Evolutionary conservation across 2,329 filamentous ascomycete genomes (phyloP).

Genomic region (Colletotrichum sojae): DNA sequence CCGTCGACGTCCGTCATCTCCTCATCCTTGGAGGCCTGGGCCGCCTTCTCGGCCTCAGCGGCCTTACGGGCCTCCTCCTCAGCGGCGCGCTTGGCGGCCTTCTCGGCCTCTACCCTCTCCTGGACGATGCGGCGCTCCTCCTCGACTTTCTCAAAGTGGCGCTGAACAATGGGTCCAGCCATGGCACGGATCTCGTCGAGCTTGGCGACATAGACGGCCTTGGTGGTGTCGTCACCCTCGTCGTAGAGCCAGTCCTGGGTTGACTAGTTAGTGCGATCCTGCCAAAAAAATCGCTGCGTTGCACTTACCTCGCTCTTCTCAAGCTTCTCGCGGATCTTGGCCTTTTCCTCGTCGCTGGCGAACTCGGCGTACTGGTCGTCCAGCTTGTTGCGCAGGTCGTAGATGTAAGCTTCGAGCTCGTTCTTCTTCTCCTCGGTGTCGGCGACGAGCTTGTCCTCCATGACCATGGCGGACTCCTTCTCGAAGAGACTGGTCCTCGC

Average conservation of each 20-base stretch:
- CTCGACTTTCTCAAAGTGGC: slow-evolving; percentile 95
- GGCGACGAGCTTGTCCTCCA: slow-evolving; percentile 98
- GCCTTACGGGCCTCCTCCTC: slow-evolving; percentile 70
- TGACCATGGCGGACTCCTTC: slow-evolving; percentile 91
- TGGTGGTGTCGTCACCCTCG: slow-evolving; percentile 93
- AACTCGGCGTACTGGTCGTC: slow-evolving; percentile 93
- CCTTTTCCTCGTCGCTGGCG: slow-evolving; percentile 92
- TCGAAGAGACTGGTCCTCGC: slow-evolving; percentile 79
- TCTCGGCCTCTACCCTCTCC: slow-evolving; percentile 83
- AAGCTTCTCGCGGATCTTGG: slow-evolving; percentile 86
- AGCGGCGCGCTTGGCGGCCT: slow-evolving; percentile 79
- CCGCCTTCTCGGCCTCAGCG: slow-evolving; percentile 65
- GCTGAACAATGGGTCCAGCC: slow-evolving; percentile 91
- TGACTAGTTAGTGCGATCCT: slow-evolving; percentile 44
- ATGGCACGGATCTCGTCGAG: slow-evolving; percentile 94
- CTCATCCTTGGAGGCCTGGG: slow-evolving; percentile 67
- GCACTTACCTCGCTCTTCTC: slow-evolving; percentile 85
- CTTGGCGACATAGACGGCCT: slow-evolving; percentile 94
- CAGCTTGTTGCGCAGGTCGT: slow-evolving; percentile 95
- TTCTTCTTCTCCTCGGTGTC: slow-evolving; percentile 99
- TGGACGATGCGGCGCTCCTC: slow-evolving; percentile 84
- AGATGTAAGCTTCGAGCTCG: slow-evolving; percentile 97
- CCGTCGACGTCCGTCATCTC: slow-evolving; percentile 76
- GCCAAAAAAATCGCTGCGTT: no score
- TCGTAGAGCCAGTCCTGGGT: slow-evolving; percentile 96